Evolutionary conservation across 345 rosid genomes (phyloP).

Genomic region (Linum trigynum): DNA sequence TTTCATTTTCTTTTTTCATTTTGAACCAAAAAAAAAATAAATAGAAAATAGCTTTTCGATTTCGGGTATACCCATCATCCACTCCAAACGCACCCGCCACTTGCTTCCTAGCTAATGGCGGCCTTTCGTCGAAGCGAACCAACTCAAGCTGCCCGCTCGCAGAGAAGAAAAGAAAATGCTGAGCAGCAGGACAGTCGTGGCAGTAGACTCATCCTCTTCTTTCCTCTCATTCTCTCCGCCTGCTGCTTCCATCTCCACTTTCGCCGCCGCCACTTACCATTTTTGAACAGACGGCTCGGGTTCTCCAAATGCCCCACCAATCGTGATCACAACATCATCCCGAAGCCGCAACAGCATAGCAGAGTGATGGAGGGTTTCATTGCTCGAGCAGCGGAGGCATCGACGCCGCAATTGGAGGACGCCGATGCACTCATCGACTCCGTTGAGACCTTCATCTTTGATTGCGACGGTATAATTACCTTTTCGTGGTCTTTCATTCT

Average conservation of each 20-base stretch:
- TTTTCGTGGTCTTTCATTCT: not conserved
- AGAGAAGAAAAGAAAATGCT: too few relatives aligned
- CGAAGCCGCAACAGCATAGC: not conserved
- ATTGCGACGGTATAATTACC: constrained; percentile 57
- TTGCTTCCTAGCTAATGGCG: too few relatives aligned
- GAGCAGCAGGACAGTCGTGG: too few relatives aligned
- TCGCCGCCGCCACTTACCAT: not conserved
- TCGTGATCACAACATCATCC: not conserved
- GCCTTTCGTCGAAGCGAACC: too few relatives aligned
- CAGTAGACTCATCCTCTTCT: too few relatives aligned
- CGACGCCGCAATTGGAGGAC: constrained; percentile 57
- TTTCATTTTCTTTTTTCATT: too few relatives aligned
- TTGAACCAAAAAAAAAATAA: too few relatives aligned
- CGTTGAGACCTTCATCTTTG: constrained; percentile 89
- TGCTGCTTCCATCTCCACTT: not conserved
- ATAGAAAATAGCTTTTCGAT: too few relatives aligned
- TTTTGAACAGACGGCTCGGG: not conserved
- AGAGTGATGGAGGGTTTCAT: constrained; percentile 23
- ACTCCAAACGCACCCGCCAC: too few relatives aligned
- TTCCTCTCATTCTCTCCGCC: too few relatives aligned
- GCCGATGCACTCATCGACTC: constrained; percentile 80
- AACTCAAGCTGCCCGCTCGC: too few relatives aligned
- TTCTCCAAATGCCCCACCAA: not conserved
- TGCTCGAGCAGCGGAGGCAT: constrained; percentile 35
- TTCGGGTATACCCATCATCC: too few relatives aligned